phyloP scores from a whole-genome alignment of 23 red algal species.

The Gracilaria gracilis region DNA sequence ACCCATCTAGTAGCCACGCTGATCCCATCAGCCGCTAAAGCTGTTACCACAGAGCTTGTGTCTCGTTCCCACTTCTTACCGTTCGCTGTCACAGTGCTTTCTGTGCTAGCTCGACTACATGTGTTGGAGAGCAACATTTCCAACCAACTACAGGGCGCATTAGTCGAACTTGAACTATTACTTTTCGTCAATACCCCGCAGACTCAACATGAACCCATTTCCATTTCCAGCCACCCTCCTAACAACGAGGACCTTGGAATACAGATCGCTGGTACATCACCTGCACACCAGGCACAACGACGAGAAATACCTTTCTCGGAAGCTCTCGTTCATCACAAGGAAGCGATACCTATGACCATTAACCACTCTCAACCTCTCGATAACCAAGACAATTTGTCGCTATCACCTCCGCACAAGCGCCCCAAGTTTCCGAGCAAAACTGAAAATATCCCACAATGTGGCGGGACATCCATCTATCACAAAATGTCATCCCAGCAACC shows the following conservation, averaged over 20 bases:
- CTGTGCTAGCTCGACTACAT: conserved; percentile 35
- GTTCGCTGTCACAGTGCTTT: conserved; percentile 49
- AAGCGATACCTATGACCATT: not conserved
- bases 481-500: not conserved
- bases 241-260: conserved; percentile 38
- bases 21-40: conserved; percentile 27
- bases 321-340: not conserved
- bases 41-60: conserved; percentile 42
- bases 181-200: not conserved
- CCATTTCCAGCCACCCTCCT: not conserved
- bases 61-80: conserved; percentile 59
- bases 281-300: not conserved
- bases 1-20: not conserved
- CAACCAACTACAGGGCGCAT: conserved; percentile 17
- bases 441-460: not conserved
- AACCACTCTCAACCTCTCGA: not conserved
- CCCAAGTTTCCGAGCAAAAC: not conserved
- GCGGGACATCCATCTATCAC: not conserved
- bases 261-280: not conserved
- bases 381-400: not conserved
- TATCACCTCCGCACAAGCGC: not conserved
- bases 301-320: not conserved
- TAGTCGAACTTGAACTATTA: conserved; percentile 29
- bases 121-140: conserved; percentile 51
- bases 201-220: not conserved